phyloP scores from a whole-genome alignment of 805 yeast species.

The Teunomyces kruisii region DNA sequence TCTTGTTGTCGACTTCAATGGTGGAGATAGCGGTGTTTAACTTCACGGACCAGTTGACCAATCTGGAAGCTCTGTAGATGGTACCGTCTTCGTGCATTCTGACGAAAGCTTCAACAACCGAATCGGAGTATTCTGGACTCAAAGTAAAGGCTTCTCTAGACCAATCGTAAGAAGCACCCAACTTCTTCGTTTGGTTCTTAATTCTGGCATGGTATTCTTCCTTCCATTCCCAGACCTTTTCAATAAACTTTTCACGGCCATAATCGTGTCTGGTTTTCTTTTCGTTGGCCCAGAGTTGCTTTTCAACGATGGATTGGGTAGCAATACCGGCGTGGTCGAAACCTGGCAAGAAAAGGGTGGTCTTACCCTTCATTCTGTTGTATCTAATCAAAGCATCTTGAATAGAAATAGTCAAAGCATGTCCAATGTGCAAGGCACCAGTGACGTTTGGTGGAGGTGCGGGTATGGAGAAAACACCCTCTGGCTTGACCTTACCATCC shows the following conservation, averaged over 20 bases:
- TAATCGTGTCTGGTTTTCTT: conserved; percentile 90
- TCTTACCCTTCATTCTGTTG: conserved; percentile 96
- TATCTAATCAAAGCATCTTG: conserved; percentile 92
- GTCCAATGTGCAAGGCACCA: conserved; percentile 98
- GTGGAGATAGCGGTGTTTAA: conserved; percentile 94
- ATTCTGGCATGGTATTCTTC: conserved; percentile 87
- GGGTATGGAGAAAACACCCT: conserved; percentile 85
- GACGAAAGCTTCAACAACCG: conserved; percentile 91
- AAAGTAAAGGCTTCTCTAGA: conserved; percentile 90
- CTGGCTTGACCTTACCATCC: conserved; percentile 75
- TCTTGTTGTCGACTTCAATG: conserved; percentile 94
- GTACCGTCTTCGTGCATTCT: conserved; percentile 91
- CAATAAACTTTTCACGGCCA: conserved; percentile 87
- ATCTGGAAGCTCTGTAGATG: conserved; percentile 88
- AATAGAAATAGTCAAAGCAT: conserved; percentile 91
- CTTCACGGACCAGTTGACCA: conserved; percentile 95
- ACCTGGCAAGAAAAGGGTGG: conserved; percentile 91
- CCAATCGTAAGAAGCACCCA: conserved; percentile 99
- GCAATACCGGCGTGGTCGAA: conserved; percentile 99
- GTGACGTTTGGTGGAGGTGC: conserved; percentile 99
- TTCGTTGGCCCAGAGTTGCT: conserved; percentile 86
- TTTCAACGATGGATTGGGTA: conserved; percentile 97
- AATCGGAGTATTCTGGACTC: conserved; percentile 69
- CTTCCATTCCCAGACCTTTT: conserved; percentile 97
- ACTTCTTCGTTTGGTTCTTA: conserved; percentile 74